Evolutionary conservation across 2,329 filamentous ascomycete species (phyloP), one percentile per base, ranked within the genome.

Genomic region (Aspergillus fumigatiaffinis): DNA sequence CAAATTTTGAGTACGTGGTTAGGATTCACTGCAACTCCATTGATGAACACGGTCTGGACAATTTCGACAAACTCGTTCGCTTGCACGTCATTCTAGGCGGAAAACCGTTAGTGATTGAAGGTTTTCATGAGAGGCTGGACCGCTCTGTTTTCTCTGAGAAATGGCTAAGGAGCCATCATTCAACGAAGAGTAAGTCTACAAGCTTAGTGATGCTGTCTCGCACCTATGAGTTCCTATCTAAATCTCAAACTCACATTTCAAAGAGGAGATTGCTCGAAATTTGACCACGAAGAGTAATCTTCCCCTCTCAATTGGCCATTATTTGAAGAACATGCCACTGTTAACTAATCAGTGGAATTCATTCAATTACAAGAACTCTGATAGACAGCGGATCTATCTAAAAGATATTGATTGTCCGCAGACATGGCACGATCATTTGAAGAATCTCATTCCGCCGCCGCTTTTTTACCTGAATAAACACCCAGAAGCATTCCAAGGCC

Each of bases 381-480:
- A 85, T 41, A 82, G 90, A 23, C 94, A 99, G 71, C 86, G 94
- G 12, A 85, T 97, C 1, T 99, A 99, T 71, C 78, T 97, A 25
- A 99, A 99, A 69, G 94, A 99, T 70, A 97, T 99, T 58, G 94
- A 99, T 72, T 97, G 92, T 65, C 94, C 94, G 0, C 78, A 83
- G 1, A 87, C 93, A 57, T 99, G 94, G 94, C 86, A 88, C 52
- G 83, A 93, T 28, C 87, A 90, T 57, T 77, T 99, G 20, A 85
- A 86, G 63, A 87, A 89, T 51, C 79, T 91, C 29, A 88, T 97
- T 4, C 92, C 93, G 0, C 84, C 87, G 0, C 86, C 82, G n/a
- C 78, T 97, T 0, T 96, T 92, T 70, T 99, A 97, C 70, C 81
- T 96, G 54, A 97, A 97, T 65, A 89, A 93, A 50, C 89, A 87